Evolutionary conservation across 306 rosid genomes (phyloP).

Genomic region (Inga leiocalycina): DNA sequence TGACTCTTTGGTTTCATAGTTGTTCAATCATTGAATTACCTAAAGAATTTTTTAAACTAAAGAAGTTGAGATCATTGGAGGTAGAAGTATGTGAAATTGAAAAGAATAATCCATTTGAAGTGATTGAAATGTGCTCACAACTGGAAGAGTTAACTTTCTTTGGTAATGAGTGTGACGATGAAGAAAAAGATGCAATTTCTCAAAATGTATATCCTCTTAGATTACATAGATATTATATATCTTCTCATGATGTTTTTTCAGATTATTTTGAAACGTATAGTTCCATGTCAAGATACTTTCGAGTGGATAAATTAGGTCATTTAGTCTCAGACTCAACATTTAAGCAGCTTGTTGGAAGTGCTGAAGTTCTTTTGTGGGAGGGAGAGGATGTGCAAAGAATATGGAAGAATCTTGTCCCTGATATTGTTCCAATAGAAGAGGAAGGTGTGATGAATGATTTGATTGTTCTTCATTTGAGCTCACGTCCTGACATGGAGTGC

Average conservation of each 20-base stretch:
- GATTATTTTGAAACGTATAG: no score
- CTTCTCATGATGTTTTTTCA: no score
- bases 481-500: background rate
- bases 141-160: slow-evolving; percentile 30
- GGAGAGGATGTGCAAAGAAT: background rate
- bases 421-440: background rate
- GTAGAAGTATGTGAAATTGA: slow-evolving; percentile 5
- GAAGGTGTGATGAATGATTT: background rate
- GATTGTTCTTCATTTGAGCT: background rate
- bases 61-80: slow-evolving; percentile 25
- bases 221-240: slow-evolving; percentile 22
- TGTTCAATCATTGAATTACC: slow-evolving; percentile 38
- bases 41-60: background rate
- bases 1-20: background rate
- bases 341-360: background rate
- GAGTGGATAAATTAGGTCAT: background rate
- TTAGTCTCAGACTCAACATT: background rate
- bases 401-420: slow-evolving; percentile 30
- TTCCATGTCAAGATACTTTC: background rate
- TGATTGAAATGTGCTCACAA: slow-evolving; percentile 15
- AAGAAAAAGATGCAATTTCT: background rate
- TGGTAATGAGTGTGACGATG: background rate
- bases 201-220: background rate
- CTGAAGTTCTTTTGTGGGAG: background rate
- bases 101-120: slow-evolving; percentile 22